These are phyloP conservation scores for Ascochyta fabae DNA, from an alignment of 2,329 filamentous ascomycete genomes.

Conservation along the genomic window DNA sequence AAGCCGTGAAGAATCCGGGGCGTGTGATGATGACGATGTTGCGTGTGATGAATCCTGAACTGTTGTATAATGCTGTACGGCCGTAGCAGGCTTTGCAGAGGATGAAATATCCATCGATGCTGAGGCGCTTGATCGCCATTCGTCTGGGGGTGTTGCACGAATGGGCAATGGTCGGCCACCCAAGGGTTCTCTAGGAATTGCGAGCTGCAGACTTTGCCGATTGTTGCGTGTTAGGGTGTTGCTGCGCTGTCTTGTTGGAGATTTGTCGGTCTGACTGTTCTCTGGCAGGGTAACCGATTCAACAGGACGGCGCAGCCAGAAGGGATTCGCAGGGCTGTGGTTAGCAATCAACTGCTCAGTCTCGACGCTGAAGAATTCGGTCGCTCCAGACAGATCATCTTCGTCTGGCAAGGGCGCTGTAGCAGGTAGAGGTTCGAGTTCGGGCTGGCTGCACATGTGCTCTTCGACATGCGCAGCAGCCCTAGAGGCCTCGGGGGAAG, in stretches of 20 bases:
- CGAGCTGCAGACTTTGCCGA: slow-evolving; percentile 21
- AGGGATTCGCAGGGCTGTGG: slow-evolving; percentile 24
- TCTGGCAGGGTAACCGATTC: slow-evolving; percentile 7
- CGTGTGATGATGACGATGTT: neutral
- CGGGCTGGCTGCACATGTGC: slow-evolving; percentile 14
- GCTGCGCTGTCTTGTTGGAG: slow-evolving; percentile 27
- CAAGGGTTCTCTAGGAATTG: slow-evolving; percentile 23
- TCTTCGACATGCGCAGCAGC: slow-evolving; percentile 14
- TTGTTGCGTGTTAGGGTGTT: slow-evolving; percentile 9
- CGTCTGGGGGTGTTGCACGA: slow-evolving; percentile 7
- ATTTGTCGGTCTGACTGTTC: slow-evolving; percentile 22
- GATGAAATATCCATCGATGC: slow-evolving; percentile 36
- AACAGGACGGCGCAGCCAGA: slow-evolving; percentile 34
- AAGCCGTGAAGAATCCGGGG: slow-evolving; percentile 7
- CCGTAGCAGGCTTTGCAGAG: neutral
- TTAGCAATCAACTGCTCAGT: slow-evolving; percentile 19
- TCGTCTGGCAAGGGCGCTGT: slow-evolving; percentile 25
- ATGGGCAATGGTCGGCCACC: slow-evolving; percentile 2
- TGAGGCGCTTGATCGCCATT: slow-evolving; percentile 30
- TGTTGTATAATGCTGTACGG: neutral
- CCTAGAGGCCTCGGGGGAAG: slow-evolving; percentile 30
- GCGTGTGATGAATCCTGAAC: neutral
- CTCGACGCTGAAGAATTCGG: slow-evolving; percentile 28
- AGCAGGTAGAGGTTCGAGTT: slow-evolving; percentile 23
- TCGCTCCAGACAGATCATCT: slow-evolving; percentile 15